Base-by-base conservation (phyloP, 2,329 filamentous ascomycete species). In the Penicillium sp. region DNA sequence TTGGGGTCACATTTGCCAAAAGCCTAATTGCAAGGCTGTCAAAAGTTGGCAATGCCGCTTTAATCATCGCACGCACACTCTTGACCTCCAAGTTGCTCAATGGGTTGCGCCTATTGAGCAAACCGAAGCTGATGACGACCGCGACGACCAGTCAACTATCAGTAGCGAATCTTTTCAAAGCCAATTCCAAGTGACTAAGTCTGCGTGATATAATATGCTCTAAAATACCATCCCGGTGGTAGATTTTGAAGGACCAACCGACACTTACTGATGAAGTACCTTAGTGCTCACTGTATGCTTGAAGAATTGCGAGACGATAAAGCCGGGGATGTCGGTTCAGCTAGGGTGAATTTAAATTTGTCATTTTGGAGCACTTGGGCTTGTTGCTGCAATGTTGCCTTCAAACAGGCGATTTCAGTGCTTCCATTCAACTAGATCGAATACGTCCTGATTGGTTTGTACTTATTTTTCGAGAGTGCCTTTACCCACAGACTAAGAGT, bases 1-100 rank as follows among this genome's bases (percentile, higher is more conserved):
- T 39, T 68, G 75, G 39, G 82, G 81, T 0, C 82, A 84, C 58
- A 52, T 69, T 29, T 74, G 72, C 53, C 71, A 74, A 45, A 73
- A 68, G 44, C 66, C 67, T 10, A 64, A 65, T 29, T 74, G 72
- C 52, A 68, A 64, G 57, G 68, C 61, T 24, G 59, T 59, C 5
- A 73, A 71, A 57, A 65, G 62, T 48, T 65, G 62, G 58, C 65
- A 66, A 33, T 73, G 70, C 55, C 69, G 63, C 27, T 72, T 71
- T 43, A 62, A 63, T 29, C 64, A 66, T 16, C 57, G 58, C 24
- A 63, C 62, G 1, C 71, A 73, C 55, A 65, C 48, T 6, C 48
- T 72, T 7, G 65, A 71, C 39, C 53, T 70, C 35, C 27, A 60
- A 27, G 59, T 66, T 3, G 49, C 57, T 11, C 60, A 65, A 13